phyloP scores from a whole-genome alignment of 768 basidiomycete species.

The Lactarius evosmus region DNA sequence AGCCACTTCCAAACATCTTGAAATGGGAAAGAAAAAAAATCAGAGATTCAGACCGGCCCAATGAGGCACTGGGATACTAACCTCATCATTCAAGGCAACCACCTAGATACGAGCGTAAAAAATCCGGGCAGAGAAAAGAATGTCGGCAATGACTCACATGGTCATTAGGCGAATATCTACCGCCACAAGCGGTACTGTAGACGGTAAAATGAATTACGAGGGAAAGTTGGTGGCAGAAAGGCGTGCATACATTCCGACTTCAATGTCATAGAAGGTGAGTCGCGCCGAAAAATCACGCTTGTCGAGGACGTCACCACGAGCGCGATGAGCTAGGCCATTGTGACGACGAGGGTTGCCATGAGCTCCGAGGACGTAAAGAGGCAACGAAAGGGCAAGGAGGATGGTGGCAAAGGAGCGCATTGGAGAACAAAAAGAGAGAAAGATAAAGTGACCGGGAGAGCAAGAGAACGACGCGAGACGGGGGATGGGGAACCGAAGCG shows the following conservation, averaged over 20 bases:
- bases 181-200: constrained; percentile 24
- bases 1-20: constrained; percentile 54
- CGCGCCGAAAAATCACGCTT: not conserved
- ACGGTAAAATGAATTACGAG: not conserved
- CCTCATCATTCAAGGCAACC: constrained; percentile 15
- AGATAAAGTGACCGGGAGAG: not conserved
- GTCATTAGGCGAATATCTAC: not conserved
- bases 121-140: not conserved
- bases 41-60: not conserved
- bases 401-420: constrained; percentile 20
- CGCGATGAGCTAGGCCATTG: constrained; percentile 9
- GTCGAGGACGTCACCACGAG: constrained; percentile 13
- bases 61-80: constrained; percentile 5
- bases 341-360: constrained; percentile 19
- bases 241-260: constrained; percentile 18
- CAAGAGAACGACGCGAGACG: not conserved
- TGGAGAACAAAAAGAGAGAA: not conserved
- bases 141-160: constrained; percentile 10
- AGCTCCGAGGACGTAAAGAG: constrained; percentile 11
- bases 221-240: not conserved
- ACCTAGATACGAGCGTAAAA: constrained; percentile 6
- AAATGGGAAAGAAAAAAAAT: not conserved
- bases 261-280: constrained; percentile 23
- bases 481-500: not conserved
- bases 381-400: constrained; percentile 22